Evolutionary conservation across 169 alveolate genomes (phyloP).

Genomic region (Babesia ovis): DNA sequence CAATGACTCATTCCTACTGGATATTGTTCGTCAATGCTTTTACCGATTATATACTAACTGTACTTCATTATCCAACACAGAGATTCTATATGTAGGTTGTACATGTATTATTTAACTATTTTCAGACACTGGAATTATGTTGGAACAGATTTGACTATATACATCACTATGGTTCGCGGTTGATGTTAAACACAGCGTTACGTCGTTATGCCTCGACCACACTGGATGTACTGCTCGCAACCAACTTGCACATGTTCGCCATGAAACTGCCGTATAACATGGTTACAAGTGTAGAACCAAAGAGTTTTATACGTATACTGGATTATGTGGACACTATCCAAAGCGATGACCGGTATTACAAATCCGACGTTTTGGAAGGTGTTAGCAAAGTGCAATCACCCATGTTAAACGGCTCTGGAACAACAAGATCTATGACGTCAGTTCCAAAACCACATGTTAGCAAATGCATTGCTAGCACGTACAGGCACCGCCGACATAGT

Average conservation of each 20-base stretch:
- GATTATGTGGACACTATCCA: neutral
- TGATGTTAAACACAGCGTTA: constrained; percentile 29
- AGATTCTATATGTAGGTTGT: constrained; percentile 7
- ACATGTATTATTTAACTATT: neutral
- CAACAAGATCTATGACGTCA: too few species aligned
- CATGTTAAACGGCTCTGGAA: too few species aligned
- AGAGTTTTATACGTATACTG: neutral
- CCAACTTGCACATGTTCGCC: constrained; percentile 16
- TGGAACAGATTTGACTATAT: constrained; percentile 9
- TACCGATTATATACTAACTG: neutral
- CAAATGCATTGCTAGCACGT: neutral
- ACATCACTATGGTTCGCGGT: constrained; percentile 26
- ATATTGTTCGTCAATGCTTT: neutral
- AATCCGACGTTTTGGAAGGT: too few species aligned
- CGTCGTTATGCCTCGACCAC: neutral
- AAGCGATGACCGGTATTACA: too few species aligned
- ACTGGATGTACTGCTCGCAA: constrained; percentile 17
- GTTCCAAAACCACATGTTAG: too few species aligned
- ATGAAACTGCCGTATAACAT: constrained; percentile 28
- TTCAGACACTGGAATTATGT: constrained; percentile 15
- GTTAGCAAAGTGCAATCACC: too few species aligned
- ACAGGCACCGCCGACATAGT: neutral
- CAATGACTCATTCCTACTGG: too few species aligned
- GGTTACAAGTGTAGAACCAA: neutral
- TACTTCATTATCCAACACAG: neutral